phyloP scores from a whole-genome alignment of 352 stramenopile genomes.

The Globisporangium alternatum region DNA sequence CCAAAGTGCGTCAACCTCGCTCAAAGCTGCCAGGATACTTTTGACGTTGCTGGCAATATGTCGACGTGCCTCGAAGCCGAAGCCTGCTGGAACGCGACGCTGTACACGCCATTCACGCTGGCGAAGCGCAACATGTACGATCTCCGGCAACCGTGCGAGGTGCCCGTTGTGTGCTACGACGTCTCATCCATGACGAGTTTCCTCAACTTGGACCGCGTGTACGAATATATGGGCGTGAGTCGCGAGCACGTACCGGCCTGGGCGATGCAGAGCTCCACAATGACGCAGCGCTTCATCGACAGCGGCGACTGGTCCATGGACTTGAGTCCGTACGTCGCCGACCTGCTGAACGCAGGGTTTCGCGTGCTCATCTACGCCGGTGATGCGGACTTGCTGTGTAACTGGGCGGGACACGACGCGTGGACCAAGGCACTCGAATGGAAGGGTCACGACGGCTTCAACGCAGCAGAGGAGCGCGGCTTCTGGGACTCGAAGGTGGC shows the following conservation, averaged over 20 bases:
- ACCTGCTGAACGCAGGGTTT: conserved; percentile 68
- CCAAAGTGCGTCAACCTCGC: neutral
- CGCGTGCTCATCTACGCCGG: conserved; percentile 95
- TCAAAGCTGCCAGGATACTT: neutral
- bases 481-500: conserved; percentile 14
- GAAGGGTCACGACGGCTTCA: conserved; percentile 86
- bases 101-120: neutral
- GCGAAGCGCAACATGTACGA: neutral
- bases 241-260: conserved; percentile 51
- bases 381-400: conserved; percentile 86
- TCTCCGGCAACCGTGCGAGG: neutral
- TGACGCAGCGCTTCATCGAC: conserved; percentile 49
- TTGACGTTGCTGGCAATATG: neutral
- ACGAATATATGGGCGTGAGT: conserved; percentile 39
- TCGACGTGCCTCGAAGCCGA: neutral
- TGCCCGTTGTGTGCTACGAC: neutral
- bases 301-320: conserved; percentile 90
- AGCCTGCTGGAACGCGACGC: neutral
- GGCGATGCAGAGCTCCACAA: conserved; percentile 90
- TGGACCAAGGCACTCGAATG: conserved; percentile 93
- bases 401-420: conserved; percentile 81
- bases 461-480: conserved; percentile 31
- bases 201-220: conserved; percentile 19
- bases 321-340: conserved; percentile 56
- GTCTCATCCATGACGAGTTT: neutral